These are phyloP conservation scores for Biscogniauxia mediterranea DNA, from an alignment of 2,329 filamentous ascomycete genomes.

Conservation along the genomic window DNA sequence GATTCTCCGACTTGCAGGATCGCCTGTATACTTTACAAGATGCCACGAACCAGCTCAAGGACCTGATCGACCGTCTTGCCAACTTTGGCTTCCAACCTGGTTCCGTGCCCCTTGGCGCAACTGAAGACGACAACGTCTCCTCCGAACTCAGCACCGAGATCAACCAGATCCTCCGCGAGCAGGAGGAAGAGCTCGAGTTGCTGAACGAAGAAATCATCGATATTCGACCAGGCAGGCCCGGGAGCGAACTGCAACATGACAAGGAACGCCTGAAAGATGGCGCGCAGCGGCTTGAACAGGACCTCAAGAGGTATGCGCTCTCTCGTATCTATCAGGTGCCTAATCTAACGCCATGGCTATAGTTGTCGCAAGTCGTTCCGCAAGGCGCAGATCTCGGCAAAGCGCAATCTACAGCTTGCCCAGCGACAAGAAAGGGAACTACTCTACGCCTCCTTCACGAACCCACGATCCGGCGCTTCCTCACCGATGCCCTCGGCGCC, in stretches of 20 bases:
- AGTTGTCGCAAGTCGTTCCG: constrained; percentile 69
- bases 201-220: constrained; percentile 76
- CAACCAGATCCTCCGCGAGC: constrained; percentile 70
- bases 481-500: constrained; percentile 32
- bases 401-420: constrained; percentile 69
- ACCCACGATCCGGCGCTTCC: constrained; percentile 38
- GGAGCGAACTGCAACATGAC: constrained; percentile 58
- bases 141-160: constrained; percentile 80
- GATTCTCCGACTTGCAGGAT: constrained; percentile 59
- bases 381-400: constrained; percentile 77
- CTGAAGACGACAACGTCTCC: constrained; percentile 54
- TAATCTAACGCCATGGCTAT: constrained; percentile 12
- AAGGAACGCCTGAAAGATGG: constrained; percentile 65
- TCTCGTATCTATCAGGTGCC: constrained; percentile 10
- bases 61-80: constrained; percentile 59
- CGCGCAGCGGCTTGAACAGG: constrained; percentile 63
- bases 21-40: constrained; percentile 59
- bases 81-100: constrained; percentile 59
- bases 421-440: constrained; percentile 75
- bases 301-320: constrained; percentile 63
- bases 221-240: constrained; percentile 50
- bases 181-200: constrained; percentile 81
- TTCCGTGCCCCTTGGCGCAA: constrained; percentile 49
- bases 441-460: constrained; percentile 64
- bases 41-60: constrained; percentile 55